Evolutionary conservation across 345 rosid species (phyloP).

Genomic region (Excoecaria agallocha): DNA sequence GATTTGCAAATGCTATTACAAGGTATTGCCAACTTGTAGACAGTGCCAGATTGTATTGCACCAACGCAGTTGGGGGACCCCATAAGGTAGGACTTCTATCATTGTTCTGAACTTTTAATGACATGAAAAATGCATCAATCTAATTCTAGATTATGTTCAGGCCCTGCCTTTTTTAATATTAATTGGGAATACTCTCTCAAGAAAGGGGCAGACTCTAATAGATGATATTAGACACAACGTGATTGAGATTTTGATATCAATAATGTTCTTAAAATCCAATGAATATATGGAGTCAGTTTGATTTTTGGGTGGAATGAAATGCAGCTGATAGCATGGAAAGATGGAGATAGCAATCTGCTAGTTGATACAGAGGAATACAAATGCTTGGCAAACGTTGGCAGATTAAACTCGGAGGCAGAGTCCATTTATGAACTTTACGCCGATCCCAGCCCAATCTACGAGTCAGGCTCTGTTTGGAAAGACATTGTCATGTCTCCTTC

Average conservation of each 20-base stretch:
- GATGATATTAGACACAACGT: not conserved
- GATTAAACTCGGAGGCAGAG: conserved; percentile 54
- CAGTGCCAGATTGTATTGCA: conserved; percentile 75
- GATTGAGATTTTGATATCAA: too few relatives aligned
- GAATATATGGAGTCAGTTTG: not conserved
- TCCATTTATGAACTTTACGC: conserved; percentile 63
- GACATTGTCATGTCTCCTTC: conserved; percentile 48
- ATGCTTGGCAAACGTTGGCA: conserved; percentile 44
- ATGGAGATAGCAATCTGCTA: conserved; percentile 55
- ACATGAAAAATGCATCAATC: not conserved
- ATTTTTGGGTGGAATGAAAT: not conserved
- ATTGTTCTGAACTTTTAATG: not conserved
- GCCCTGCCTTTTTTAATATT: too few relatives aligned
- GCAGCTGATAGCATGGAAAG: conserved; percentile 87
- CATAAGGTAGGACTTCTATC: conserved; percentile 53
- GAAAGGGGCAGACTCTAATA: not conserved
- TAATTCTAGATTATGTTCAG: not conserved
- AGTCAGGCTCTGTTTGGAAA: conserved; percentile 66
- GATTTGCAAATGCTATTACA: conserved; percentile 77
- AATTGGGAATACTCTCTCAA: too few relatives aligned
- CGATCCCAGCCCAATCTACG: conserved; percentile 35
- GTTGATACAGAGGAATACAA: conserved; percentile 59
- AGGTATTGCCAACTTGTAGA: conserved; percentile 83
- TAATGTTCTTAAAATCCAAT: not conserved
- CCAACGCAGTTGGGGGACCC: conserved; percentile 74